Evolutionary conservation across 805 yeast genomes (phyloP), one percentile per base, ranked within the genome.

Genomic region (Myxozyma neglecta): DNA sequence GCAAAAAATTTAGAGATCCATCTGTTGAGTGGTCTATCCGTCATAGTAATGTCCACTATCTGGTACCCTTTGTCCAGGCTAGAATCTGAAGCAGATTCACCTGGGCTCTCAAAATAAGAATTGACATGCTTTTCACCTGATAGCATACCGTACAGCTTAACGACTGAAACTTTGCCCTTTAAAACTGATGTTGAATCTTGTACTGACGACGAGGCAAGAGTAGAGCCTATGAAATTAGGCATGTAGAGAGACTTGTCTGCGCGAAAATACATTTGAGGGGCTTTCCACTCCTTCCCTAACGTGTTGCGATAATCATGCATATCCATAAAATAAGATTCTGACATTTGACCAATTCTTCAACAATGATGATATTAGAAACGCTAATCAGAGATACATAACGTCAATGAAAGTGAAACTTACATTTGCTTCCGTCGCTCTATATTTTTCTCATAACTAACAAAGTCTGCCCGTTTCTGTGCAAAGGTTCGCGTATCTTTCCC

Each of bases 231-330:
- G 61, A 93, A 78, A 70, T 91, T 91, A 9, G 98, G 97, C 76
- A 94, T 90, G 72, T 84, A 94, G 51, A 84, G 75, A 0, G 97
- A 80, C 70, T 82, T 87, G 7, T 88, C 92, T 11, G 79, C 75
- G 62, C 82, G 83, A 82, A 93, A 92, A 68, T 83, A 87, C 1
- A 91, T 83, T n/a, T 82, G 79, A 0, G 98, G 98, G 0, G 97
- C 83, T 16, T 81, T 77, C 77, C 91, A 94, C 65, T 92, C 79
- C 75, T 91, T 90, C 29, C 98, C 99, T 43, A 85, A 82, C 1
- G 93, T 89, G 68, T 86, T 87, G 53, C 86, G 78, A 70, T 84
- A 86, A 1, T 82, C 67, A n/a, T 59, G 59, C 55, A 86, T 79
- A 61, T 86, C 87, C 65, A 83, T 81, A 80, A 85, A 80, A n/a